Base-by-base conservation (phyloP, 1,284 basidiomycete genomes). In the Coniferiporia sulphurascens region DNA sequence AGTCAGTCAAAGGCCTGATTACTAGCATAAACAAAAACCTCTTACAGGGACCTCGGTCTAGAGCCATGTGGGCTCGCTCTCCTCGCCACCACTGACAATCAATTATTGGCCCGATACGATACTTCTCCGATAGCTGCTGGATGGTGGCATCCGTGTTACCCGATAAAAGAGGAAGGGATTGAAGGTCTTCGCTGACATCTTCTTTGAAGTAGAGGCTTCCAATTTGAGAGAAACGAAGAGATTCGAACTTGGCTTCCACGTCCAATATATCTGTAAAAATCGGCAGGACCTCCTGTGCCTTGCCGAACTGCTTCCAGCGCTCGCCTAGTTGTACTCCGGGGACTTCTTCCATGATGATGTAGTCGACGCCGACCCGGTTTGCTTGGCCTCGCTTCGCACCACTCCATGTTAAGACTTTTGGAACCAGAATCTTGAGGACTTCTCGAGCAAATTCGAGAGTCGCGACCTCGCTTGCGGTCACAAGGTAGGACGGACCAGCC, bases 391-490 rank as follows among this genome's bases (percentile, higher is more conserved):
- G 21, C 36, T 34, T 51, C 7, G 32, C 49, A 3, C 27, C 35
- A 54, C 66, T 68, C 71, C 73, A 75, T 9, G 67, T 64, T 35
- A 73, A 60, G 12, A 76, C 72, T 21, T 62, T 61, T 4, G 75
- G 75, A 27, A 70, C 69, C 12, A 70, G 73, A 8, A 75, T 49
- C 13, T 62, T 55, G 19, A 74, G 67, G 1, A 65, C 63, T 21
- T 66, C 59, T 34, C 71, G 68, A 12, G 67, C 65, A 60, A 69
- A 75, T 48, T 73, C 67, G 62, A 75, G 68, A 4, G 75, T 77
- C 10, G 75, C 75, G 15, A 75, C 73, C 62, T 76, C 75, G 65
- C 73, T 75, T 1, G 75, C 73, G 6, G 71, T 76, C 12, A 65
- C 65, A 48, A 71, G 61, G 56, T 68, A 67, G 3, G 69, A 55